phyloP scores from a whole-genome alignment of 1,139 yeast genomes.

The Taiozyma sp. region DNA sequence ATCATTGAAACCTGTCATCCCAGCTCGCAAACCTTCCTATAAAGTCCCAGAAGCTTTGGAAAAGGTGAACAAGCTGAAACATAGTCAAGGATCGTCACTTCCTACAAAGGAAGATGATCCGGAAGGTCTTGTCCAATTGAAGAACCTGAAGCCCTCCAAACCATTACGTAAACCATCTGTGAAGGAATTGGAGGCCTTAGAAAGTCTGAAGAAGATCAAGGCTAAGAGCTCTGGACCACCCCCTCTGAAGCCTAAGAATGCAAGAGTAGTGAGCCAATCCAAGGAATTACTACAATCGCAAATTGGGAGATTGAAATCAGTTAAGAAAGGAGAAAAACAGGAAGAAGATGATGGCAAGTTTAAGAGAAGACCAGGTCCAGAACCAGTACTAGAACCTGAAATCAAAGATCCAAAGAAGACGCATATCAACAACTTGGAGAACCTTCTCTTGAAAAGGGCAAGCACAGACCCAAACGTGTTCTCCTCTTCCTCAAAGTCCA shows the following conservation, averaged over 20 bases:
- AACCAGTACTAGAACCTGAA: neutral
- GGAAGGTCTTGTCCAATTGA: slow-evolving; percentile 12
- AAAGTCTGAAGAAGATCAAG: slow-evolving; percentile 28
- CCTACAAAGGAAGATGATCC: slow-evolving; percentile 6
- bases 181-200: slow-evolving; percentile 28
- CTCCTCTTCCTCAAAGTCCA: neutral
- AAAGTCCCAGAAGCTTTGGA: slow-evolving; percentile 22
- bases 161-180: slow-evolving; percentile 17
- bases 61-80: slow-evolving; percentile 10
- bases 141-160: slow-evolving; percentile 17
- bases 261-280: slow-evolving; percentile 12
- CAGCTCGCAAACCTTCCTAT: slow-evolving; percentile 18
- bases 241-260: slow-evolving; percentile 6
- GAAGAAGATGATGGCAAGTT: neutral
- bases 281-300: slow-evolving; percentile 9
- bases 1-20: slow-evolving; percentile 23
- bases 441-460: slow-evolving; percentile 7
- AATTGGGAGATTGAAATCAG: slow-evolving; percentile 7
- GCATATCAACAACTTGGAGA: slow-evolving; percentile 14
- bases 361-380: neutral
- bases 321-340: neutral
- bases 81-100: slow-evolving; percentile 6
- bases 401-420: slow-evolving; percentile 9
- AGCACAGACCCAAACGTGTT: slow-evolving; percentile 5
- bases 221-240: slow-evolving; percentile 15